Evolutionary conservation across 164 flowering plant species (phyloP).

Genomic region (Vitis labrusca): DNA sequence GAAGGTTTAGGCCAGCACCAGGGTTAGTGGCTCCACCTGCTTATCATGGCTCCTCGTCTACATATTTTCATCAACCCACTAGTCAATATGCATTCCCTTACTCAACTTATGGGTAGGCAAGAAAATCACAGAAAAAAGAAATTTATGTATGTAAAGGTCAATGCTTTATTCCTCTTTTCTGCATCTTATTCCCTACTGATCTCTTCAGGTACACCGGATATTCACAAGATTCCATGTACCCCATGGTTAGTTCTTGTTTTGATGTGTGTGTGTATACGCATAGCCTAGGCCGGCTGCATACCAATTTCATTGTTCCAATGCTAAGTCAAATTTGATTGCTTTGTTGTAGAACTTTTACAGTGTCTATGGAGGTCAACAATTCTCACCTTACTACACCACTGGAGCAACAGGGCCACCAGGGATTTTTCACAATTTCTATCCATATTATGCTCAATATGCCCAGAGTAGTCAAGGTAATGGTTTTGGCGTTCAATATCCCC

Average conservation of each 20-base stretch:
- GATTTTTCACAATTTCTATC: slow-evolving; percentile 43
- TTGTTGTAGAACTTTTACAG: slow-evolving; percentile 54
- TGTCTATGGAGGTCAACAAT: slow-evolving; percentile 58
- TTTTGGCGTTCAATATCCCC: slow-evolving; percentile 51
- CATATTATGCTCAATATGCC: slow-evolving; percentile 50
- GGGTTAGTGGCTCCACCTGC: slow-evolving; percentile 35
- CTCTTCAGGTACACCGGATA: slow-evolving; percentile 50
- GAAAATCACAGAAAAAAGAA: neutral
- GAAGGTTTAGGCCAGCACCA: slow-evolving; percentile 45
- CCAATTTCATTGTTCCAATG: neutral
- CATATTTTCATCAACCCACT: slow-evolving; percentile 40
- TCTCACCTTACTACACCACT: slow-evolving; percentile 45
- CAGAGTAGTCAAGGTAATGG: slow-evolving; percentile 52
- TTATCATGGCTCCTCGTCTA: slow-evolving; percentile 42
- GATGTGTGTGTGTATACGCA: neutral
- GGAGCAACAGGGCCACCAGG: slow-evolving; percentile 38
- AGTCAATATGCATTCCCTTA: slow-evolving; percentile 56
- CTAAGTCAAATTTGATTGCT: slow-evolving; percentile 8
- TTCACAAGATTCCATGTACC: slow-evolving; percentile 56
- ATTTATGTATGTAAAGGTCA: too few species aligned
- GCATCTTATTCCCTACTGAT: neutral
- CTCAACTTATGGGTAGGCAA: slow-evolving; percentile 56
- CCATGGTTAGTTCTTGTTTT: slow-evolving; percentile 43
- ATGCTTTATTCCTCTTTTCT: neutral
- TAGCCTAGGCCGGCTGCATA: neutral